phyloP scores from a whole-genome alignment of 2,329 filamentous ascomycete species.

The Colletotrichum trifolii region DNA sequence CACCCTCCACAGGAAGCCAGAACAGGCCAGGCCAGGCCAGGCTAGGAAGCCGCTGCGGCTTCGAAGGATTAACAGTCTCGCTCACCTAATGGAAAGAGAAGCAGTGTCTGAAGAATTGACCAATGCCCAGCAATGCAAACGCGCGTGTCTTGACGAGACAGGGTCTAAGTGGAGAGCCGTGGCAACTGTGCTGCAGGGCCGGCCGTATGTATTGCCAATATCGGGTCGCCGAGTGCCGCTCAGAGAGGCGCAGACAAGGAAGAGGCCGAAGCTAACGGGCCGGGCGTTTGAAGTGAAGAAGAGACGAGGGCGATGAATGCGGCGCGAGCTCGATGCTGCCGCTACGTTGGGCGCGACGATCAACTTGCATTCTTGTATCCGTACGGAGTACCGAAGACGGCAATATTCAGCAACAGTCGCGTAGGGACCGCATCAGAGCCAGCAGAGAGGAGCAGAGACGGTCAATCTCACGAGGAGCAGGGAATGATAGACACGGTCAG shows the following conservation, averaged over 20 bases:
- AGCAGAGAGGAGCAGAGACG: no score
- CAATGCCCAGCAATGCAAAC: slow-evolving; percentile 22
- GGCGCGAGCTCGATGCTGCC: no score
- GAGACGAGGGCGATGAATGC: background rate
- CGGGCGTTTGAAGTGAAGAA: background rate
- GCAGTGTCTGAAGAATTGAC: slow-evolving; percentile 16
- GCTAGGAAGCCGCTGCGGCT: slow-evolving; percentile 15
- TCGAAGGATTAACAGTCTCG: slow-evolving; percentile 24
- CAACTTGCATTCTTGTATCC: no score
- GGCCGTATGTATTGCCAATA: background rate
- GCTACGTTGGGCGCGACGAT: no score
- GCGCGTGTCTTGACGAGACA: slow-evolving; percentile 25
- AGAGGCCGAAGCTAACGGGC: background rate
- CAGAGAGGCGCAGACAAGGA: slow-evolving; percentile 3
- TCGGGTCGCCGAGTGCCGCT: slow-evolving; percentile 11
- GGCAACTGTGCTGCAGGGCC: slow-evolving; percentile 17
- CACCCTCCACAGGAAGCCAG: no score
- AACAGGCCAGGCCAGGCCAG: slow-evolving; percentile 8
- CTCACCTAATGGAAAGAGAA: slow-evolving; percentile 21
- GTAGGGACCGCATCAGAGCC: no score
- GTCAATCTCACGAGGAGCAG: no score
- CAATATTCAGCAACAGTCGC: no score
- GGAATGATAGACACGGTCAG: no score
- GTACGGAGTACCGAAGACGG: no score
- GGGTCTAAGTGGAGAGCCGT: slow-evolving; percentile 25